These are phyloP conservation scores for Scheffersomyces quercinus DNA, from an alignment of 1,139 yeast species.

Conservation along the genomic window DNA sequence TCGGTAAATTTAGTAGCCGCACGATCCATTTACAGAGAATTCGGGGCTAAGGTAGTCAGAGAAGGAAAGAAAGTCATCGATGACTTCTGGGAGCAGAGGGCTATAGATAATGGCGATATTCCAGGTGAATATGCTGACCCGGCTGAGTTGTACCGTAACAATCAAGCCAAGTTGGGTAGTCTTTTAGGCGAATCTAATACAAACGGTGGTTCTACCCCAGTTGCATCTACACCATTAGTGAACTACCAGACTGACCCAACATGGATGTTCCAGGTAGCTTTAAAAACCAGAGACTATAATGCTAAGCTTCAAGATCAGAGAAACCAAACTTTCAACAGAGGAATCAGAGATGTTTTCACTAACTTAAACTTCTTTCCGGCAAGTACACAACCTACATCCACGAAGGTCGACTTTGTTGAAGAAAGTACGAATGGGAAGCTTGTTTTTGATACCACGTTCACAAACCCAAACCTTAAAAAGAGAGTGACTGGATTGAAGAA, in stretches of 20 bases:
- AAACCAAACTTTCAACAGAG: conserved; percentile 53
- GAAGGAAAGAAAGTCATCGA: conserved; percentile 83
- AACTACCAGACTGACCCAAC: conserved; percentile 63
- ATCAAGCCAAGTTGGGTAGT: conserved; percentile 10
- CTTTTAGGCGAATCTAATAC: conserved; percentile 12
- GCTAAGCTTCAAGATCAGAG: conserved; percentile 61
- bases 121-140: conserved; percentile 84
- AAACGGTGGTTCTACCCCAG: conserved; percentile 27
- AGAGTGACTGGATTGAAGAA: conserved; percentile 64
- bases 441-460: conserved; percentile 50
- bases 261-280: conserved; percentile 87
- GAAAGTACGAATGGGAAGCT: conserved; percentile 5
- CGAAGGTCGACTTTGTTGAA: conserved; percentile 28
- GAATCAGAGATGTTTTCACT: conserved; percentile 79
- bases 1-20: conserved; percentile 91
- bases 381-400: conserved; percentile 69
- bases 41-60: conserved; percentile 81
- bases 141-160: conserved; percentile 41
- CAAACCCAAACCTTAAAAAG: conserved; percentile 42
- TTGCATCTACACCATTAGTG: conserved; percentile 42
- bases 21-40: conserved; percentile 83
- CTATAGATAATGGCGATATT: conserved; percentile 69
- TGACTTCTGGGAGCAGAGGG: conserved; percentile 83
- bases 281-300: conserved; percentile 72
- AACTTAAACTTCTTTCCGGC: conserved; percentile 73